Base-by-base conservation (phyloP, 495 filamentous ascomycete genomes). In the Acidomyces sp. region DNA sequence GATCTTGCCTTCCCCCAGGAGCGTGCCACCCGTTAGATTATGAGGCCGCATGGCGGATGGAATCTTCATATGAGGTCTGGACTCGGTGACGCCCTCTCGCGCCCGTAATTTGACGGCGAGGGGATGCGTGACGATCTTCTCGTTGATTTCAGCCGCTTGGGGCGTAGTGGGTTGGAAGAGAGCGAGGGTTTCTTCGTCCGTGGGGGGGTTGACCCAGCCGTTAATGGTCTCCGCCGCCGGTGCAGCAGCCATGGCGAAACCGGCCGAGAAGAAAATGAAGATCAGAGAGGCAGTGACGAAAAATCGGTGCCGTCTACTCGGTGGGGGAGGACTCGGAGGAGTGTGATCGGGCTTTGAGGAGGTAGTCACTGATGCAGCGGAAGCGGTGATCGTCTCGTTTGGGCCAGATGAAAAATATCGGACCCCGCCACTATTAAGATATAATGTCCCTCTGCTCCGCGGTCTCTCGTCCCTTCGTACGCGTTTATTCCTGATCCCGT, bases 51-150 rank as follows among this genome's bases (percentile, higher is more conserved):
- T 64, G 1, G 61, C 39, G 27, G 66, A 61, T 0, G 85, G 84
- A 52, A 94, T 78, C 57, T 85, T 88, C 50, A 94, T 60, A 56
- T 94, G 82, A 16, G 92, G 92, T 24, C 92, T 71, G 13, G 80
- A 75, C 55, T 92, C 88, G 17, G 66, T 67, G 60, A 78, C 83
- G 3, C 70, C 71, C 9, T 77, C 67, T 50, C 80, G 68, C 12
- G 60, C 61, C 19, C 85, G 77, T n/a, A 95, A 66, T 11, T 67
- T 65, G 3, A 62, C 50, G 10, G 76, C 65, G 5, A 94, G 52
- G 6, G 84, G 83, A 62, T 93, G 86, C 44, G 65, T 74, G 53
- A 72, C 69, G 54, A 96, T 84, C 53, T 71, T 68, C 19, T 71
- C 62, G 45, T 95, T 77, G 42, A 88, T 70, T 43, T 76, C 69